phyloP scores from a whole-genome alignment of 2,329 filamentous ascomycete genomes.

The Dichotomopilus funicola region DNA sequence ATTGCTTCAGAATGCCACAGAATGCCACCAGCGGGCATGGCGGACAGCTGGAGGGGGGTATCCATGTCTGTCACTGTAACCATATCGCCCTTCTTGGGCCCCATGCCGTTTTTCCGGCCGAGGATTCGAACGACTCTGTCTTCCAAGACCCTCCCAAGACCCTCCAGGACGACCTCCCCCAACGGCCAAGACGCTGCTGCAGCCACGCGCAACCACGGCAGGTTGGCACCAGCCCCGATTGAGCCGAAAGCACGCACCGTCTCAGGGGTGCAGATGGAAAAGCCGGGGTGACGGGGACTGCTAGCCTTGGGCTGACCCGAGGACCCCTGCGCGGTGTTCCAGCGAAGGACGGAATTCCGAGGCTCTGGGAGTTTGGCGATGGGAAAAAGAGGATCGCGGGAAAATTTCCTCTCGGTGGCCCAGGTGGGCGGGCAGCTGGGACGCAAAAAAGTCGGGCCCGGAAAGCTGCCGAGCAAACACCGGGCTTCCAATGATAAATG shows the following conservation, averaged over 20 bases:
- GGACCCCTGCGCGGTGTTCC: neutral
- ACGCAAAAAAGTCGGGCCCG: too few species aligned
- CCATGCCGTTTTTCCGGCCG: slow-evolving; percentile 1
- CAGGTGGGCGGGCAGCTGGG: too few species aligned
- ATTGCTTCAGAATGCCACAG: too few species aligned
- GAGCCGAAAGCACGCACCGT: neutral
- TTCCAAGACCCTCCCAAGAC: too few species aligned
- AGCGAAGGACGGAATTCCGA: neutral
- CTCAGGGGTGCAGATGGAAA: slow-evolving; percentile 5
- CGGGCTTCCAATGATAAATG: too few species aligned
- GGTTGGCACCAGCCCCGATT: slow-evolving; percentile 1
- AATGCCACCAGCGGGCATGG: too few species aligned
- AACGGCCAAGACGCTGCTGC: too few species aligned
- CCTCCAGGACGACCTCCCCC: too few species aligned
- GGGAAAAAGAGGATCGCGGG: neutral
- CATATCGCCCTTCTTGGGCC: neutral
- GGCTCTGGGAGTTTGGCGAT: neutral
- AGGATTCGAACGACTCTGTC: too few species aligned
- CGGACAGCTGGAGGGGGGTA: too few species aligned
- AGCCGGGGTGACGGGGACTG: neutral
- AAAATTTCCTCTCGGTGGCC: too few species aligned
- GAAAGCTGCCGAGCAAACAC: too few species aligned
- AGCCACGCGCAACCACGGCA: neutral
- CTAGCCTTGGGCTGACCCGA: slow-evolving; percentile 8
- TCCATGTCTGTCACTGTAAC: neutral